Base-by-base conservation (phyloP, 164 flowering plant species). In the Chloranthus sessilifolius region DNA sequence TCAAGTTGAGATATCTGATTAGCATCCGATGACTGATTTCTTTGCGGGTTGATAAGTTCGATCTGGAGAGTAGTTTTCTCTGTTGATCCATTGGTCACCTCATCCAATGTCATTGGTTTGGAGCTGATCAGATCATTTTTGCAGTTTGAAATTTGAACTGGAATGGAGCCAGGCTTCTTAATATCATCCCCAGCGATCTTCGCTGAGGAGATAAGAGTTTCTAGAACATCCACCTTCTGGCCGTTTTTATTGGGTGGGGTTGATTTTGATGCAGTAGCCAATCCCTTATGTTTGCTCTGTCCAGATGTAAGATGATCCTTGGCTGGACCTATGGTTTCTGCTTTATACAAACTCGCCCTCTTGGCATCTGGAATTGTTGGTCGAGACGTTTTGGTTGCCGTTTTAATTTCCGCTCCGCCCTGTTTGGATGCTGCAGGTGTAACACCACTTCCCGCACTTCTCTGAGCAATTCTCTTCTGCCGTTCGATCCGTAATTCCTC, bases 381-480 rank as follows among this genome's bases (percentile, higher is more conserved):
- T 22, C 47, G 67, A 46, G 25, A 31, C 44, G 52, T 69, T n/a
- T 68, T 31, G 66, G 34, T n/a, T 14, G 49, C 24, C 20, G 72
- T 50, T 58, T 59, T 75, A 24, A 38, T 71, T 28, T 47, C 79
- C 6, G 43, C 37, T 9, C 62, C 12, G 8, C 58, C 23, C 48
- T 16, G 67, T 62, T 61, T 78, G 30, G 72, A 16, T 27, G 70
- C 25, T 9, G 62, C 54, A 42, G 76, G 24, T 36, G 52, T 61
- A 38, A 25, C 1, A 43, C 80, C 82, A 30, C 55, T 60, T 34
- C 63, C 60, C 30, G 76, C 66, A 68, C 85, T 90, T 73, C 88
- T 80, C 74, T 90, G 91, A 25, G 97, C 87, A 63, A 90, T 90
- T 59, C 97, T 69, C 70, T 79, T 82, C 64, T 82, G 94, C 17